Conservation (phyloP, 78 protist species). For the Dictyostelium brefeldianum region DNA sequence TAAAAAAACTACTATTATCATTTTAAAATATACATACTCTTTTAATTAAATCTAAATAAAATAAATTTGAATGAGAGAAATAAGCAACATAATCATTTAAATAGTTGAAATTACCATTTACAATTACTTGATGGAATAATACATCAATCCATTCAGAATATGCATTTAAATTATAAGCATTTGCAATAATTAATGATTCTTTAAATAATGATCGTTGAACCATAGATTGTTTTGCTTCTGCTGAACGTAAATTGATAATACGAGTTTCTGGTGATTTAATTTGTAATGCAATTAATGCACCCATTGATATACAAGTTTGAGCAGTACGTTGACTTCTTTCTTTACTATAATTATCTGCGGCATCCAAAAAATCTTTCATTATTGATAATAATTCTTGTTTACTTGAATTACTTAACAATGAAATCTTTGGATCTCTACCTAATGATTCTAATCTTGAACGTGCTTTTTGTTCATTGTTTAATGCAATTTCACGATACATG, state of each 20-base stretch:
- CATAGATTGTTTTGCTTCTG: conserved; percentile 38
- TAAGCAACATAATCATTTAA: conserved; percentile 37
- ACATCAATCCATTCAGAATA: conserved; percentile 76
- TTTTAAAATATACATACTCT: conserved; percentile 14
- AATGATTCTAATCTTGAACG: conserved; percentile 2
- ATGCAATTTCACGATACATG: conserved; percentile 84
- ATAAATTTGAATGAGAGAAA: conserved; percentile 22
- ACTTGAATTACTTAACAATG: background rate
- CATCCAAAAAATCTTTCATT: conserved; percentile 59
- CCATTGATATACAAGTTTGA: conserved; percentile 68
- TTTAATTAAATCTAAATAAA: conserved; percentile 53
- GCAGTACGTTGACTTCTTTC: conserved; percentile 66
- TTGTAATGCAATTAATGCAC: conserved; percentile 55
- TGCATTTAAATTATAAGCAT: conserved; percentile 71
- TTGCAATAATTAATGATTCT: conserved; percentile 70
- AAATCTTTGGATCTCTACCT: background rate
- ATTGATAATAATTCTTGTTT: conserved; percentile 29
- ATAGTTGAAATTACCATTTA: conserved; percentile 46
- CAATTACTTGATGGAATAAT: conserved; percentile 56
- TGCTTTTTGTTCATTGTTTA: conserved; percentile 46
- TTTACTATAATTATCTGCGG: conserved; percentile 69
- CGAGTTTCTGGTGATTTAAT: conserved; percentile 31
- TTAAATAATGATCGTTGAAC: conserved; percentile 15
- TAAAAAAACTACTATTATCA: background rate
- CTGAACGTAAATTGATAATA: conserved; percentile 42